phyloP scores from a whole-genome alignment of 345 rosid species.

The Eucalyptus marginata region DNA sequence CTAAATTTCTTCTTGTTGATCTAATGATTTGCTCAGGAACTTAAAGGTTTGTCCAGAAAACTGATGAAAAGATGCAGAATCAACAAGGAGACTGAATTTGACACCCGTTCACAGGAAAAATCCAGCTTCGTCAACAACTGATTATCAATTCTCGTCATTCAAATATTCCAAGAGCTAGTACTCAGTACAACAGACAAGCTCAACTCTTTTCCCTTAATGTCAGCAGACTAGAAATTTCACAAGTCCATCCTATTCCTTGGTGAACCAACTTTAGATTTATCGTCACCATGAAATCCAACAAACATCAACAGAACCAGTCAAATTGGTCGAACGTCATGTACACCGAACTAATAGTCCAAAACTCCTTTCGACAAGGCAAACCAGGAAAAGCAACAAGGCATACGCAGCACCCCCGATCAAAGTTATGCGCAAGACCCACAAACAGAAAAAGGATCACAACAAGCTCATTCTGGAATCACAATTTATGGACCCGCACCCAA shows the following conservation, averaged over 20 bases:
- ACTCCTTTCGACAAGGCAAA: not conserved
- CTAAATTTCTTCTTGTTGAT: not conserved
- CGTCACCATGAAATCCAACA: not conserved
- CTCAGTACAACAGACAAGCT: not conserved
- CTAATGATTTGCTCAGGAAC: not conserved
- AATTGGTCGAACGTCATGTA: not conserved
- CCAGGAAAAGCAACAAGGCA: not conserved
- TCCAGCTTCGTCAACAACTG: not conserved
- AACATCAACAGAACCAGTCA: not conserved
- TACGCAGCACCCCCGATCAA: not conserved
- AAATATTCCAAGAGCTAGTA: not conserved
- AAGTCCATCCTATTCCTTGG: not conserved
- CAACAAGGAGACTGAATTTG: not conserved
- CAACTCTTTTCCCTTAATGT: not conserved
- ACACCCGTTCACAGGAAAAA: not conserved
- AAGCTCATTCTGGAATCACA: not conserved
- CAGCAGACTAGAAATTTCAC: not conserved
- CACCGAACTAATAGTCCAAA: not conserved
- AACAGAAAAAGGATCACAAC: not conserved
- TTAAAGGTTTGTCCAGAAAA: not conserved
- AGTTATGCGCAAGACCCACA: not conserved
- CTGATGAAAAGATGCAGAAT: not conserved
- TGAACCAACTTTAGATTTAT: not conserved
- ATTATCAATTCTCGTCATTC: not conserved
- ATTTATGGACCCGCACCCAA: not conserved